Evolutionary conservation across 225 moss, liverwort and hornwort genomes (phyloP).

Genomic region (Bryum argenteum): DNA sequence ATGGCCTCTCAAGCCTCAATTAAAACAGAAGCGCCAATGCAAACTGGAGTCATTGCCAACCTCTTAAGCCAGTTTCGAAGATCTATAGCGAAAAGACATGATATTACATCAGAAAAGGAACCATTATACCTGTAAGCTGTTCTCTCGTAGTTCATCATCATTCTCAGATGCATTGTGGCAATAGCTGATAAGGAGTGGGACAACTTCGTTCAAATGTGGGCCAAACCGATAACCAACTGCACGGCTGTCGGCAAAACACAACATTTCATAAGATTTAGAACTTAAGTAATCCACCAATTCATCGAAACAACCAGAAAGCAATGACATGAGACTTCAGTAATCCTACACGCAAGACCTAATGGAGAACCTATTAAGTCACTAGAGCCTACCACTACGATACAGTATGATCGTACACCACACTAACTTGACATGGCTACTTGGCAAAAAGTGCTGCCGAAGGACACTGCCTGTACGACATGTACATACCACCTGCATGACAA

Average conservation of each 20-base stretch:
- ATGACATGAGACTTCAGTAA: constrained; percentile 8
- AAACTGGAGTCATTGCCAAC: constrained; percentile 23
- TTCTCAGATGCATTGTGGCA: constrained; percentile 98
- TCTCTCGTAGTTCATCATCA: constrained; percentile 96
- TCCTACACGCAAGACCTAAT: constrained; percentile 23
- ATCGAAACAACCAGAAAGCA: constrained; percentile 9
- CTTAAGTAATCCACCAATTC: constrained; percentile 16
- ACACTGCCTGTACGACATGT: constrained; percentile 17
- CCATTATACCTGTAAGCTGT: constrained; percentile 88
- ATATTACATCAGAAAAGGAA: constrained; percentile 21
- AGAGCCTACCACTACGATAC: not conserved
- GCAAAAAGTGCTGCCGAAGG: constrained; percentile 17
- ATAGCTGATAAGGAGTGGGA: constrained; percentile 91
- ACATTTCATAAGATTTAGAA: constrained; percentile 31
- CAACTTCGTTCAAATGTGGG: constrained; percentile 91
- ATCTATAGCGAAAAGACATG: constrained; percentile 14
- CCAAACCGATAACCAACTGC: constrained; percentile 99
- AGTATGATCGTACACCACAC: constrained; percentile 12
- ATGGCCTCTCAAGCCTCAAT: constrained; percentile 18
- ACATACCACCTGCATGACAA: constrained; percentile 19
- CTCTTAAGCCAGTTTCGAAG: constrained; percentile 19
- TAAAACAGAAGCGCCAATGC: constrained; percentile 3
- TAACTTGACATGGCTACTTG: constrained; percentile 10
- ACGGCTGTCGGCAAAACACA: constrained; percentile 61
- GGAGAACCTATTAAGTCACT: constrained; percentile 10